Conservation (phyloP, 257 asterid species). For the Buddleja alternifolia region DNA sequence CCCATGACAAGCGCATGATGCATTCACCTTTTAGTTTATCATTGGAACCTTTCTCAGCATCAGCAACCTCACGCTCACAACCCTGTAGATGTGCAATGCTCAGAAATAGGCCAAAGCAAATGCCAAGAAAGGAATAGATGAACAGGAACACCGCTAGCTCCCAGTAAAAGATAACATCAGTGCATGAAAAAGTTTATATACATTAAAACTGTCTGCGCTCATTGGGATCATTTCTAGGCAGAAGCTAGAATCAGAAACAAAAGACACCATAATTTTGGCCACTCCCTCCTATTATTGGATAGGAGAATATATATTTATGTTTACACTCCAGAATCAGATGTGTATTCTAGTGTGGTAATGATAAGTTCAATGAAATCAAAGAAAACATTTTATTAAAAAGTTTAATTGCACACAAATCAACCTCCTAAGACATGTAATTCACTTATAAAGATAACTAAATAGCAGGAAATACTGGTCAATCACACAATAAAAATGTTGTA, state of each 20-base stretch:
- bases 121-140: neutral
- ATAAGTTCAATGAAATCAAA: conserved; percentile 2
- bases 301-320: neutral
- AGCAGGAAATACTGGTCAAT: neutral
- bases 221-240: neutral
- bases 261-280: neutral
- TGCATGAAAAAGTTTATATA: neutral
- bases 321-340: neutral
- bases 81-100: conserved; percentile 56
- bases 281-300: conserved; percentile 1
- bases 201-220: conserved; percentile 19
- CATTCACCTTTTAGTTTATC: conserved; percentile 75
- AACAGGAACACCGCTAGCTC: neutral
- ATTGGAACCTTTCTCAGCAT: conserved; percentile 75
- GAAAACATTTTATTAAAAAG: neutral
- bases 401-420: neutral
- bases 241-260: conserved; percentile 15
- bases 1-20: conserved; percentile 96
- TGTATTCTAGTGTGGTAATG: neutral
- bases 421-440: neutral
- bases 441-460: conserved; percentile 2
- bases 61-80: conserved; percentile 91
- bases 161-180: neutral
- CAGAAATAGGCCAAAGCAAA: conserved; percentile 27
- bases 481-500: neutral